Base-by-base conservation (phyloP, 75 land plant genomes). In the Picea sitchensis region DNA sequence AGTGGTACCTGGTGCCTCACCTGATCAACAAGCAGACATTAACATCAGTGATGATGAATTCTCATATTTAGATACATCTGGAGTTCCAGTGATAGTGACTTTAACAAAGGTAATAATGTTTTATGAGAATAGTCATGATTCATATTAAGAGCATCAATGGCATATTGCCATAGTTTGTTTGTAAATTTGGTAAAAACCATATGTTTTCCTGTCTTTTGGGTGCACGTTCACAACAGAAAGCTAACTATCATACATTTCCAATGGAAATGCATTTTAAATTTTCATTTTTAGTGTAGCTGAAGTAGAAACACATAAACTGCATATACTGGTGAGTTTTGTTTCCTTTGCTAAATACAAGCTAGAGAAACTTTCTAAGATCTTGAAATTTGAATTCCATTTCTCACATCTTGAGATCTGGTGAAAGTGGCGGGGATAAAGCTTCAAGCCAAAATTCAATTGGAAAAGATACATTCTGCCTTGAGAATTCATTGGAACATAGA, bases 21-120 rank as follows among this genome's bases (percentile, higher is more conserved):
- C 85, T 44, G 92, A 93, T 72, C 90, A 91, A 58, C 92, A 88
- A 75, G 93, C 95, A 23, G 98, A 96, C 54, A 81, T 96, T 82
- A 91, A 92, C 54, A 77, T 95, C 23, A 90, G 95, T 80, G 96
- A 95, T 80, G 98, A 97, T 57, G 98, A 97, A 59, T 95, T 89
- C 77, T 81, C 90, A 36, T 90, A 82, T 81, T 88, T 97, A 79
- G 99, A 97, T 76, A 91, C 96, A 18, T 87, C 94, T 58, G 80
- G 80, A 26, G 87, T 95, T 75, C 99, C 98, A 34, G 92, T 91
- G n/a, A 90, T 93, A 20, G 81, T 93, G 31, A 95, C 98, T 41
- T 77, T 97, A 62, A 97, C 99, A 47, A 95, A 95, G 90, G 99
- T 94, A 34, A 75, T 8, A 38, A 71, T 44, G 3, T 47, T 71